These are phyloP conservation scores for Leccinum uliginosum DNA, from an alignment of 768 basidiomycete species.

Conservation along the genomic window DNA sequence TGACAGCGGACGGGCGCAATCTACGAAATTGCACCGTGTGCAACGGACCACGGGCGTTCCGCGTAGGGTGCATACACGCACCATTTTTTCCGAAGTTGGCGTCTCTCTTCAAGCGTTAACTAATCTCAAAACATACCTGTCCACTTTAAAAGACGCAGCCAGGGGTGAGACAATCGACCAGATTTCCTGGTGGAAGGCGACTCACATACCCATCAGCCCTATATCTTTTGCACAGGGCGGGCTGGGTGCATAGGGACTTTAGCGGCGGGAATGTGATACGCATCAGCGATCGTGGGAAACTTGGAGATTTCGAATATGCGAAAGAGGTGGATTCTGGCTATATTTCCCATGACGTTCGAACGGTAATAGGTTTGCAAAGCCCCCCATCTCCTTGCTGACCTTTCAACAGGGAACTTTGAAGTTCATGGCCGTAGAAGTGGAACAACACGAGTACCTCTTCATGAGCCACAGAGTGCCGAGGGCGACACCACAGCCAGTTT, in stretches of 20 bases:
- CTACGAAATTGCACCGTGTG: background rate
- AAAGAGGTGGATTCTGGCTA: background rate
- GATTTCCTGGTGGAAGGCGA: background rate
- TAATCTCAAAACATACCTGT: background rate
- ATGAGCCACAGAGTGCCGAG: background rate
- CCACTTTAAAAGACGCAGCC: background rate
- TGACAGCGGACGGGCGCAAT: too few relatives aligned
- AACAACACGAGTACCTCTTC: background rate
- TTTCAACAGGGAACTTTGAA: background rate
- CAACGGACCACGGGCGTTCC: background rate
- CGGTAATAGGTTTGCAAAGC: background rate
- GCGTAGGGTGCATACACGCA: background rate
- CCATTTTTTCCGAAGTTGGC: background rate
- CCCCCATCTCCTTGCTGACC: background rate
- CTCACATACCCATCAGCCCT: background rate
- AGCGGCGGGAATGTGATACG: slow-evolving; percentile 1
- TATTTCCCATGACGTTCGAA: background rate
- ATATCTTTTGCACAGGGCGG: slow-evolving; percentile 4
- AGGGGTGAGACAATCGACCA: background rate
- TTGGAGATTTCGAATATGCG: slow-evolving; percentile 11
- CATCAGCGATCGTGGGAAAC: slow-evolving; percentile 1
- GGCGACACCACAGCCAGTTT: background rate
- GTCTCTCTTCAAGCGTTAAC: background rate
- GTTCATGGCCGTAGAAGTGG: background rate
- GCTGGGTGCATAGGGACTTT: slow-evolving; percentile 6